phyloP scores from a whole-genome alignment of 2,329 filamentous ascomycete genomes.

The Cercospora beticola region DNA sequence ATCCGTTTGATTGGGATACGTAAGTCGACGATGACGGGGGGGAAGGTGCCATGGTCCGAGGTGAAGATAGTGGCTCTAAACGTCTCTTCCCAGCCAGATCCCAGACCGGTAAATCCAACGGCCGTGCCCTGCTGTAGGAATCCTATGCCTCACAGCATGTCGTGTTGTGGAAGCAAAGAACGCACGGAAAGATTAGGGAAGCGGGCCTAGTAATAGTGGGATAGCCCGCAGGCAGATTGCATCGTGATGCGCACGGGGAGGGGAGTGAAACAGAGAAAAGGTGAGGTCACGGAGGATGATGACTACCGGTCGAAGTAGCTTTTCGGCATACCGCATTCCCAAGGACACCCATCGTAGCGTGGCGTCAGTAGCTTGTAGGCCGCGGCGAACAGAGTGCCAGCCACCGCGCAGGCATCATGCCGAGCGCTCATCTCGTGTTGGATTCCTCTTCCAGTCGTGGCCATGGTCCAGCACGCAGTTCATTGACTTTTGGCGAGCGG shows the following conservation, averaged over 20 bases:
- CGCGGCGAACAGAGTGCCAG: slow-evolving; percentile 3
- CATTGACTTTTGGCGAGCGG: not conserved
- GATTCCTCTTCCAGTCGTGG: not conserved
- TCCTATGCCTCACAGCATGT: not conserved
- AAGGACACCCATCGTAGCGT: slow-evolving; percentile 8
- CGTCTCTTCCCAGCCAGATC: not conserved
- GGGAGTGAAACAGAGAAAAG: not conserved
- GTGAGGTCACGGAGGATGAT: slow-evolving; percentile 8
- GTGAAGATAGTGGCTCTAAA: not conserved
- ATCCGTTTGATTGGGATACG: not conserved
- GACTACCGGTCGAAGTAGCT: slow-evolving; percentile 1
- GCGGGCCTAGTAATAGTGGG: not conserved
- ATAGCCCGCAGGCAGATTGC: not conserved
- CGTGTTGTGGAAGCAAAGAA: not conserved
- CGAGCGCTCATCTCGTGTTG: not conserved
- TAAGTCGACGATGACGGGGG: not conserved
- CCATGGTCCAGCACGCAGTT: not conserved
- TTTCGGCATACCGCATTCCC: slow-evolving; percentile 8
- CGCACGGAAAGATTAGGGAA: not conserved
- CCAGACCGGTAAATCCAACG: not conserved
- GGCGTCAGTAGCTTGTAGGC: slow-evolving; percentile 5
- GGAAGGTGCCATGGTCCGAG: not conserved
- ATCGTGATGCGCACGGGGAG: not conserved
- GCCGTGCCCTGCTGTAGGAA: not conserved
- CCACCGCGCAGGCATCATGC: not conserved